These are phyloP conservation scores for Podaxis sp. DNA, from an alignment of 768 basidiomycete species.

Conservation along the genomic window DNA sequence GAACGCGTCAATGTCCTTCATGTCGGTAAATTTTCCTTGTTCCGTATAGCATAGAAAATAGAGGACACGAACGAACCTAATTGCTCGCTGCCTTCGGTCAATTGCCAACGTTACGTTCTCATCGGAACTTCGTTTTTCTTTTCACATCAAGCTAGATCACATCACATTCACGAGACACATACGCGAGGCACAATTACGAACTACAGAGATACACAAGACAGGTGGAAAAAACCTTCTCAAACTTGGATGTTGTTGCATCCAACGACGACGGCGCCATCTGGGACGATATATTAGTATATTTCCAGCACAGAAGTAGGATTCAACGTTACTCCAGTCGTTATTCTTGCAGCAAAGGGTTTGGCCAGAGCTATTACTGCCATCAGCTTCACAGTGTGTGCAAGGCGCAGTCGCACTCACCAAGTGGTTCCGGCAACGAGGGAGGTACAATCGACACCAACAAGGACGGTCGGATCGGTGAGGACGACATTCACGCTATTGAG, in stretches of 20 bases:
- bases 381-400: neutral
- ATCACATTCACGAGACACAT: too few relatives aligned
- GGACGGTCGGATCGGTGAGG: slow-evolving; percentile 21
- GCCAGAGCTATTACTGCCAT: neutral
- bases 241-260: neutral
- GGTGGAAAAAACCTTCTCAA: neutral
- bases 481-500: slow-evolving; percentile 1
- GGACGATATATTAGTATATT: neutral
- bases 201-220: too few relatives aligned
- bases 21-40: too few relatives aligned
- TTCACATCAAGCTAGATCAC: too few relatives aligned
- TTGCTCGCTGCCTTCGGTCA: too few relatives aligned
- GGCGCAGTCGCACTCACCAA: neutral
- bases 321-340: neutral
- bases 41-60: too few relatives aligned
- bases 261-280: neutral
- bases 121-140: too few relatives aligned
- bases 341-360: slow-evolving; percentile 3
- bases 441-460: slow-evolving; percentile 26
- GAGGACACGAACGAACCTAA: too few relatives aligned
- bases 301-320: neutral
- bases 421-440: slow-evolving; percentile 19
- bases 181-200: too few relatives aligned
- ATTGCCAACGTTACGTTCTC: too few relatives aligned
- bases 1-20: too few relatives aligned